Evolutionary conservation across 805 yeast genomes (phyloP).

Genomic region (Priceomyces carsonii): DNA sequence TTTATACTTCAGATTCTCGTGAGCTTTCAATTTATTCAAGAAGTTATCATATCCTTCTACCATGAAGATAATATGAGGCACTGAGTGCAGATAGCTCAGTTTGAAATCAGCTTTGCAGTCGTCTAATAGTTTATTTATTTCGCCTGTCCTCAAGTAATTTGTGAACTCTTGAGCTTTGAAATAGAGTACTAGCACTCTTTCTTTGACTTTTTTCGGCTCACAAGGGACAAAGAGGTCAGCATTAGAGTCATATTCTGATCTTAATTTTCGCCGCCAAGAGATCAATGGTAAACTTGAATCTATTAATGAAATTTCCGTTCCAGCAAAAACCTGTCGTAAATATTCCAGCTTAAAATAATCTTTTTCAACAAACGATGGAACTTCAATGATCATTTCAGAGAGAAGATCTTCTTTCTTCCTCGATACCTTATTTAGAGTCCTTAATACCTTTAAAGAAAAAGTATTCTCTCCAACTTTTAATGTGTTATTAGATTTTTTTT

Average conservation of each 20-base stretch:
- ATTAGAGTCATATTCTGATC: slow-evolving; percentile 47
- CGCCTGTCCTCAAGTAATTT: slow-evolving; percentile 11
- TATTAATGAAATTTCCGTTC: slow-evolving; percentile 23
- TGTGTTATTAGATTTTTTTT: slow-evolving; percentile 1
- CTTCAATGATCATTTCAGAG: slow-evolving; percentile 48
- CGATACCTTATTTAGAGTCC: slow-evolving; percentile 33
- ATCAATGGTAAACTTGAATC: slow-evolving; percentile 42
- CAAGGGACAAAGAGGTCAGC: slow-evolving; percentile 60
- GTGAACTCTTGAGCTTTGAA: slow-evolving; percentile 50
- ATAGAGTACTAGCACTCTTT: slow-evolving; percentile 44
- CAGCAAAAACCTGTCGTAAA: slow-evolving; percentile 15
- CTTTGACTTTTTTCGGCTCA: slow-evolving; percentile 39
- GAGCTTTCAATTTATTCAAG: slow-evolving; percentile 41
- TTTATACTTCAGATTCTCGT: slow-evolving; percentile 48
- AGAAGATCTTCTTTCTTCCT: slow-evolving; percentile 53
- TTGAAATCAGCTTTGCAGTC: no score
- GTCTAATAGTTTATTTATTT: slow-evolving; percentile 9
- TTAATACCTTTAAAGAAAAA: slow-evolving; percentile 30
- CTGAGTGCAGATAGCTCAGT: no score
- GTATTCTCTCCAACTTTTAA: slow-evolving; percentile 5
- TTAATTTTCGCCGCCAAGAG: slow-evolving; percentile 51
- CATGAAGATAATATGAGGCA: slow-evolving; percentile 37
- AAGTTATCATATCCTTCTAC: slow-evolving; percentile 51
- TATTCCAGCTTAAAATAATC: slow-evolving; percentile 26
- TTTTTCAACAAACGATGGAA: slow-evolving; percentile 31